Conservation (phyloP, 257 asterid genomes). For the Scutellaria barbata region DNA sequence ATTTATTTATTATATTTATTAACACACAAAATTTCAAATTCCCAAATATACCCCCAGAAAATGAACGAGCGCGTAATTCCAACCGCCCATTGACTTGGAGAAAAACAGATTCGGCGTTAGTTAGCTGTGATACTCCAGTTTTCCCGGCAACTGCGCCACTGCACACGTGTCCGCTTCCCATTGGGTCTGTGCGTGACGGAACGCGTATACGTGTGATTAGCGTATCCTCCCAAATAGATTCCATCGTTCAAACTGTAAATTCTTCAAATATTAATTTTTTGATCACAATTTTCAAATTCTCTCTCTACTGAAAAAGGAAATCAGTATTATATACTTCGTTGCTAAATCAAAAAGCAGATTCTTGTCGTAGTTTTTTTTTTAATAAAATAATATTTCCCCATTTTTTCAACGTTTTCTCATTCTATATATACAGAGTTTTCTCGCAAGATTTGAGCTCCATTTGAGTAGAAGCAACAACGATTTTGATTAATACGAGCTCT, state of each 20-base stretch:
- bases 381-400: background rate
- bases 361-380: conserved; percentile 30
- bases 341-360: conserved; percentile 44
- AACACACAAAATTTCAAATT: too few species aligned
- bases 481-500: background rate
- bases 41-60: background rate
- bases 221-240: conserved; percentile 13
- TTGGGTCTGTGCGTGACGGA: conserved; percentile 10
- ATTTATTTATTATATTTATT: too few species aligned
- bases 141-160: conserved; percentile 24
- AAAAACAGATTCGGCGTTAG: conserved; percentile 24
- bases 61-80: background rate
- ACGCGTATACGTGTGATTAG: conserved; percentile 42
- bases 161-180: conserved; percentile 35
- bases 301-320: background rate
- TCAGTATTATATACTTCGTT: background rate
- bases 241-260: too few species aligned
- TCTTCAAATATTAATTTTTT: too few species aligned
- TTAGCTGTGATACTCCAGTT: conserved; percentile 31
- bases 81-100: conserved; percentile 7
- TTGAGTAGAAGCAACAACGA: background rate
- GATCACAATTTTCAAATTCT: background rate
- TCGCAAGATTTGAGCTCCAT: background rate
- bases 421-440: conserved; percentile 28
- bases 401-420: background rate